Base-by-base conservation (phyloP, 1,284 basidiomycete genomes). In the Cystobasidium slooffiae region DNA sequence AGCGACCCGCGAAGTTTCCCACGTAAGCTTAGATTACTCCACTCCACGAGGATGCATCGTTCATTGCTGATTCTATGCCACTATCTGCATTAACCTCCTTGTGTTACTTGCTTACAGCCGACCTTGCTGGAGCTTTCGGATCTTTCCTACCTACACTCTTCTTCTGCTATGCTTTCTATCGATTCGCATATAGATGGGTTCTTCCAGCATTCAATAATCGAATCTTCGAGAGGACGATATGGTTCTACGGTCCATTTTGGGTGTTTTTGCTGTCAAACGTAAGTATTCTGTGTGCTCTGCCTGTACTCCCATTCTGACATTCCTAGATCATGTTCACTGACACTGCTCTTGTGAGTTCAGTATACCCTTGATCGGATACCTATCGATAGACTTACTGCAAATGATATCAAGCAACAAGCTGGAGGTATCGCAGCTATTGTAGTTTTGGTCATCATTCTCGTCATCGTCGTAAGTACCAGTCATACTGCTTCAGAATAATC, bases 231-330 rank as follows among this genome's bases (percentile, higher is more conserved):
- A 84, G 87, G 0, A 86, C 87, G 37, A 81, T 94, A 20, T 89
- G 88, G 85, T 94, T 91, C 80, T 85, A 93, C 20, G 88, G 84
- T 1, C 88, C 90, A 10, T 94, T 88, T 82, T 94, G 93, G 93
- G 85, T 88, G n/a, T 91, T 91, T 10, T 64, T 81, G 2, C 75
- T 84, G 18, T 77, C 81, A 22, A 81, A 83, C 63, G 80, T 79
- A 39, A 49, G 78, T 62, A 0, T 20, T 20, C n/a, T n/a, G n/a
- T n/a, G n/a, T n/a, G n/a, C n/a, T n/a, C n/a, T 20, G 18, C 0
- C 84, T 90, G 39, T 44, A 46, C 14, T 44, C 14, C 20, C 6
- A 39, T 39, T 10, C 20, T 63, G 61, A 46, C 31, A 44, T n/a
- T 20, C 39, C 6, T 16, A 10, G 41, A 7, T 2, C 7, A 20